Conservation (phyloP, 2,329 filamentous ascomycete genomes). For the Microcyclospora pomicola region DNA sequence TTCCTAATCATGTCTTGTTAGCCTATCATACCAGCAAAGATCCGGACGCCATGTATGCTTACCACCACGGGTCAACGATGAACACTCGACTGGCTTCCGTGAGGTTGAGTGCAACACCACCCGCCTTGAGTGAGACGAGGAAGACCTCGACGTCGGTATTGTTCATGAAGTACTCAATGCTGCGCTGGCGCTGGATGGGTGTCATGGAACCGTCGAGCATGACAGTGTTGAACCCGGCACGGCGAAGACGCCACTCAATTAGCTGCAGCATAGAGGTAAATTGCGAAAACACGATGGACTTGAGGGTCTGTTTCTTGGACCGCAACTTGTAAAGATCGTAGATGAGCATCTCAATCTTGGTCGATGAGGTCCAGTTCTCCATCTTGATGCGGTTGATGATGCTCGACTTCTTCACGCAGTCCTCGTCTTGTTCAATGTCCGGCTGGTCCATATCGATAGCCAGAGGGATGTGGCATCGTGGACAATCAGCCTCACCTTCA, state of each 20-base stretch:
- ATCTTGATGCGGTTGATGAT: slow-evolving; percentile 99
- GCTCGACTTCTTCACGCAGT: slow-evolving; percentile 77
- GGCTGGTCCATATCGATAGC: slow-evolving; percentile 89
- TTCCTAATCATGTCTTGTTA: slow-evolving; percentile 43
- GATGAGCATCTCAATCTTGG: slow-evolving; percentile 92
- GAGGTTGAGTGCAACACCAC: slow-evolving; percentile 86
- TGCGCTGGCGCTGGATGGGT: slow-evolving; percentile 79
- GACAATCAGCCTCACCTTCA: slow-evolving; percentile 54
- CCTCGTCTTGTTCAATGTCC: slow-evolving; percentile 84
- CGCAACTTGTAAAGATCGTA: slow-evolving; percentile 87
- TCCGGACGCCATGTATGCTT: slow-evolving; percentile 24
- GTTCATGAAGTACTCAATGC: slow-evolving; percentile 93
- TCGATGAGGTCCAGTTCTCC: slow-evolving; percentile 96
- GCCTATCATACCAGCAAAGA: no score
- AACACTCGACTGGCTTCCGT: slow-evolving; percentile 92
- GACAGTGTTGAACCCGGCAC: slow-evolving; percentile 94
- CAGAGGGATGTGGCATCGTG: slow-evolving; percentile 78
- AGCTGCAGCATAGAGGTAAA: slow-evolving; percentile 96
- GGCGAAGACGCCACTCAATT: slow-evolving; percentile 89
- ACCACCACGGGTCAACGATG: slow-evolving; percentile 99
- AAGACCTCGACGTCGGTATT: slow-evolving; percentile 92
- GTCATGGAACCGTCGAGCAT: slow-evolving; percentile 98
- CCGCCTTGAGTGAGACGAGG: slow-evolving; percentile 87
- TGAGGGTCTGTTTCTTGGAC: slow-evolving; percentile 83
- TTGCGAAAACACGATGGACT: slow-evolving; percentile 94